These are phyloP conservation scores for Boletus mariae DNA, from an alignment of 1,284 basidiomycete species.

Conservation along the genomic window DNA sequence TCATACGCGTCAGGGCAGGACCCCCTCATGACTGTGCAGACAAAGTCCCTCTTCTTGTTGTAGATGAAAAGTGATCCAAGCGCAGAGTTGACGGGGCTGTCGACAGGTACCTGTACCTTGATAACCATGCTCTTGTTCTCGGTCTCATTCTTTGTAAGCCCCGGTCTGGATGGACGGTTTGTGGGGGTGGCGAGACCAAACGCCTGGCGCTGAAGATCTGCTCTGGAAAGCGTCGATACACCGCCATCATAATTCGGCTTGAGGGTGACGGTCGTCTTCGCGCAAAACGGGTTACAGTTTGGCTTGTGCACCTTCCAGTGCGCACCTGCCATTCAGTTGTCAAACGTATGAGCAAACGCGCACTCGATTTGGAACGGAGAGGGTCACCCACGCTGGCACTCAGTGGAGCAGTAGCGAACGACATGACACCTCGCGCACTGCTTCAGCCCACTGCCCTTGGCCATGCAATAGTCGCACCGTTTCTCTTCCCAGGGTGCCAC, in stretches of 20 bases:
- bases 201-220: slow-evolving; percentile 32
- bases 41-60: slow-evolving; percentile 49
- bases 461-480: slow-evolving; percentile 39
- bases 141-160: slow-evolving; percentile 11
- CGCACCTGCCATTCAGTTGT: slow-evolving; percentile 28
- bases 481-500: slow-evolving; percentile 38
- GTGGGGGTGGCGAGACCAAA: slow-evolving; percentile 31
- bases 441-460: slow-evolving; percentile 34
- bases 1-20: slow-evolving; percentile 41
- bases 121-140: slow-evolving; percentile 45
- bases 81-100: background rate
- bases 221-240: slow-evolving; percentile 30
- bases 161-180: slow-evolving; percentile 7
- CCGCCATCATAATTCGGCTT: slow-evolving; percentile 39
- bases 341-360: background rate
- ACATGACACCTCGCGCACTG: slow-evolving; percentile 44
- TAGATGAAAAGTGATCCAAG: slow-evolving; percentile 42
- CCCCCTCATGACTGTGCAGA: slow-evolving; percentile 37
- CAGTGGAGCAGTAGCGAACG: slow-evolving; percentile 48
- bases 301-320: slow-evolving; percentile 50
- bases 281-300: slow-evolving; percentile 43
- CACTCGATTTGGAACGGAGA: background rate
- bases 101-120: slow-evolving; percentile 49
- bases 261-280: slow-evolving; percentile 41
- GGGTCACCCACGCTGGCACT: slow-evolving; percentile 48